A percentile compares a stretch with the other conserved stretches of the same genome.
Evolutionary conservation across 768 basidiomycete species (phyloP).

Genomic region (Leucocoprinus leucothites): DNA sequence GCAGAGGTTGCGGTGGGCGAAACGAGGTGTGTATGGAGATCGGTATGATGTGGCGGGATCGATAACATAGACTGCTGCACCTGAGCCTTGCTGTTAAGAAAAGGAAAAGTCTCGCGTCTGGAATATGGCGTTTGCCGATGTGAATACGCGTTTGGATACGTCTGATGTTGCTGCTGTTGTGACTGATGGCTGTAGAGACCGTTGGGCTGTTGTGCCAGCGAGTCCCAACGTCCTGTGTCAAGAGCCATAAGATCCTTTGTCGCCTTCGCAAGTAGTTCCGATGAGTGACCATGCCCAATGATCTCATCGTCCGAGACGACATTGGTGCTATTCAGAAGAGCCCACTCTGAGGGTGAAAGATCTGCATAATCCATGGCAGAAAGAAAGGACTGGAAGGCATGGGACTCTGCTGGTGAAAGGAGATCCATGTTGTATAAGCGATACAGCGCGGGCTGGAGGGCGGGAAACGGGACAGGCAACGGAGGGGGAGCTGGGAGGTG

Average conservation of each 20-base stretch:
- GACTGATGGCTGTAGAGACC: constrained; percentile 14
- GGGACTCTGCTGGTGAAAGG: constrained; percentile 62
- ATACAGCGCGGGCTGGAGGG: too few relatives aligned
- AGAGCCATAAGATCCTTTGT: constrained; percentile 84
- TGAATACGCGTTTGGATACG: constrained; percentile 16
- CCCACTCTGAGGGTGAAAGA: constrained; percentile 46
- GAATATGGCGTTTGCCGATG: constrained; percentile 14
- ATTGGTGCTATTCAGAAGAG: constrained; percentile 29
- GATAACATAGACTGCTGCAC: constrained; percentile 14
- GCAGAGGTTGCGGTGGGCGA: constrained; percentile 8
- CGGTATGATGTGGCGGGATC: background rate
- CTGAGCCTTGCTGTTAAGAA: constrained; percentile 18
- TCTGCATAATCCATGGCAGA: constrained; percentile 47
- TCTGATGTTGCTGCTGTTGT: constrained; percentile 19
- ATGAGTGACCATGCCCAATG: constrained; percentile 43
- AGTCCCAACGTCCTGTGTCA: constrained; percentile 41
- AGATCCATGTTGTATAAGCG: constrained; percentile 40
- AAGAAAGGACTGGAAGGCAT: constrained; percentile 69
- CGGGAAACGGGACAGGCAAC: too few relatives aligned
- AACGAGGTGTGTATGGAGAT: constrained; percentile 1
- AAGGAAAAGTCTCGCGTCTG: constrained; percentile 23
- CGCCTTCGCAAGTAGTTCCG: constrained; percentile 69
- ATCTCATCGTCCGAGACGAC: constrained; percentile 35
- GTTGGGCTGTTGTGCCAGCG: constrained; percentile 19
- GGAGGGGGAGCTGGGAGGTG: background rate